Evolutionary conservation across 495 filamentous ascomycete species (phyloP), one percentile per base, ranked within the genome.

Genomic region (Talaromyces adpressus): DNA sequence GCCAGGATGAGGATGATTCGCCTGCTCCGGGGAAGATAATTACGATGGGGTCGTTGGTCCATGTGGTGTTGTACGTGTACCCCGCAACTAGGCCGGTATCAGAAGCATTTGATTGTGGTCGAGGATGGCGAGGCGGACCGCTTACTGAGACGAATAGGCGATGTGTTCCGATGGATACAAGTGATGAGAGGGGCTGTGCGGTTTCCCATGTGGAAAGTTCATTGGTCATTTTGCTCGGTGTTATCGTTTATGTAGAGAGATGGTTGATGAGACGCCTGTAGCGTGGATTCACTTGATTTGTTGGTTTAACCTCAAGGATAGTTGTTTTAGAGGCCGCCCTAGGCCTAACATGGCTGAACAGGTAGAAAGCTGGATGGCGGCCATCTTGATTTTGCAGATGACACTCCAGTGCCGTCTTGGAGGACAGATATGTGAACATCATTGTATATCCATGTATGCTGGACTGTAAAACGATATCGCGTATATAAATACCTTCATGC

Each of bases 11-110:
- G 27, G 74, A 72, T 32, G 77, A 75, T 59, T 79, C 80, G 53
- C 79, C 78, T 0, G 76, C 73, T 52, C 81, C 81, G 14, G 77
- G 64, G 59, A 84, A 69, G 61, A 81, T 71, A 59, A 84, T 69
- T 23, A 81, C 65, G 7, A 81, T 62, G 7, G 76, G 76, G 25
- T 73, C 69, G 30, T 49, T 29, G 1, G 32, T 47, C 18, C 16
- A n/a, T 61, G 59, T 29, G 18, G 14, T 25, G 25, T 27, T 1
- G 20, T 29, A 25, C 52, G 16, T 1, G 20, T 29, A 25, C 52
- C 22, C 52, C 22, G 22, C 52, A 29, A 27, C 1, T 1, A 11
- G 14, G 0, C 11, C 2, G 45, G n/a, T 8, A 2, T 49, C n/a
- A 20, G 45, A 20, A 22, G 18, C n/a, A 49, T 20, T 20, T 0